Base-by-base conservation (phyloP, 2,329 filamentous ascomycete species). In the Emmonsia crescens region DNA sequence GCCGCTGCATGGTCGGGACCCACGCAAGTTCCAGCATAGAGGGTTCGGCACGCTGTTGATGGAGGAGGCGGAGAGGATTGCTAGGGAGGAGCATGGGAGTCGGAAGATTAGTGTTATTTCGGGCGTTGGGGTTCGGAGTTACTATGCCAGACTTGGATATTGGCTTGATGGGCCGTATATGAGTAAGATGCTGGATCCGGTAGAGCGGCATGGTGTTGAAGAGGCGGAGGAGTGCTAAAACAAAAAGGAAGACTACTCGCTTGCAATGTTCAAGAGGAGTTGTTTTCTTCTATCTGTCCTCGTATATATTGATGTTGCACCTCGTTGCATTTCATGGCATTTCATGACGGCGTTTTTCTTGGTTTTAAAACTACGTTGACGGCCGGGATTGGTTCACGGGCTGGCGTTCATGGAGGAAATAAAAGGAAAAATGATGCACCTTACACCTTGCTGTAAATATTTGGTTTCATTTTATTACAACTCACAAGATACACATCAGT, bases 61-160 rank as follows among this genome's bases (percentile, higher is more conserved):
- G 95, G 93, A 97, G 72, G 93, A 97, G 77, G 95, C 94, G 0
- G 94, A 97, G 78, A 83, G 92, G 59, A 99, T 99, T 66, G 93
- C 95, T 0, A 83, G 90, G 61, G 89, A 96, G 66, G 94, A 99
- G 77, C 94, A 99, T 71, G 89, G 91, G 5, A 96, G 92, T 68
- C 82, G 83, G 64, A 99, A 99, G 81, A 91, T 99, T 61, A 94
- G 90, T 71, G 91, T 99, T 67, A 99, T 99, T 64, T 96, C 91
- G n/a, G 94, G 94, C 36, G 92, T 99, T 8, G 94, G 94, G 14
- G 95, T 97, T 21, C 82, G 94, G 71, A 95, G 90, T 71, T 99
- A 99, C 74, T 99, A 99, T 73, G 87, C 84, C 66, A 93, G 92
- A 74, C 82, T 99, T 38, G 94, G 94, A 1, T 99, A 96, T 77